Evolutionary conservation across 1,284 basidiomycete genomes (phyloP), one percentile per base, ranked within the genome.

Genomic region (Trichosporon faecale): DNA sequence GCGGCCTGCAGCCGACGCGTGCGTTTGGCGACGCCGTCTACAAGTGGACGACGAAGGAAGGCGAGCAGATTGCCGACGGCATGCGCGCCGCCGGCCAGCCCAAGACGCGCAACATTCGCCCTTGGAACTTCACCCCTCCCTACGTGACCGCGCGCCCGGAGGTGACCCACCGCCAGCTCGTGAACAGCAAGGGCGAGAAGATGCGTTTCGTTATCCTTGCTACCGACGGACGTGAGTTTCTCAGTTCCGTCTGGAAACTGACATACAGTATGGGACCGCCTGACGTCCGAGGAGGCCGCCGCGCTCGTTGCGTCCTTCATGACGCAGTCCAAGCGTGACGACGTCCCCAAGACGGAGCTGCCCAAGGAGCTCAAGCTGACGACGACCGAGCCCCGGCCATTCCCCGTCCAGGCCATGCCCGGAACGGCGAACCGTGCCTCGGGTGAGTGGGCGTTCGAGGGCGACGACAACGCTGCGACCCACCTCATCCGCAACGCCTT

Each of bases 401-500:
- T 80, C 72, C 83, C 83, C 3, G 78, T 74, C 9, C 76, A 83
- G 69, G 73, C 76, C 3, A 68, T 81, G 23, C 78, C 79, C 2
- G 74, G 77, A 16, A 66, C 74, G 27, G 67, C 64, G 12, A 64
- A 66, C 60, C 68, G 73, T 29, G 64, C 65, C 40, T 60, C 66
- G 16, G 80, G 79, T 9, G 85, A 86, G 21, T 95, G 93, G 92
- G 88, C 89, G 14, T 97, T 94, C 78, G 88, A 88, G 71, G 78
- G 76, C n/a, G 95, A 99, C 80, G 89, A 89, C 37, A 95, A 98
- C 79, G 85, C 94, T 67, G 89, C 92, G 67, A 91, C 94, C 18
- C 97, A 98, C 83, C 85, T 99, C 44, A 94, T 98, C 72, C 87
- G 96, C 73, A 99, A 99, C 79, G 93, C 94, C 14, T 89, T 98